phyloP scores from a whole-genome alignment of 2,329 filamentous ascomycete genomes.

The Clonostachys chloroleuca region DNA sequence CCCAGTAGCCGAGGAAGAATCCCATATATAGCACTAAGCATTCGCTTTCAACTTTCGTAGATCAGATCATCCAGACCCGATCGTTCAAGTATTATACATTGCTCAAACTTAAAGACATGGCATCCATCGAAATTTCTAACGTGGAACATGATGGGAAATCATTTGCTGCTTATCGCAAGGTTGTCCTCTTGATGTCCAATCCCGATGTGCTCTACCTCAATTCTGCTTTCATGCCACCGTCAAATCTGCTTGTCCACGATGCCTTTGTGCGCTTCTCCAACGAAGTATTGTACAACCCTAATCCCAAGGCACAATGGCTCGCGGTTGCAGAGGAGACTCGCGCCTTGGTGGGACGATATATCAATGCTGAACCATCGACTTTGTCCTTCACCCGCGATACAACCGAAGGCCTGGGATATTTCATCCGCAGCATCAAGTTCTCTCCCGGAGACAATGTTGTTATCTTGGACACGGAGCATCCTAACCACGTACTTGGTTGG shows the following conservation, averaged over 20 bases:
- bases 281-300: conserved; percentile 12
- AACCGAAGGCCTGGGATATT: conserved; percentile 19
- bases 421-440: conserved; percentile 15
- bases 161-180: no score
- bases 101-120: no score
- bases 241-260: conserved; percentile 20
- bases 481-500: conserved; percentile 21
- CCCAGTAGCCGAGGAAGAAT: no score
- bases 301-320: conserved; percentile 16
- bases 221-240: conserved; percentile 19
- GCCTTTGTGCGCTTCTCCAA: conserved; percentile 15
- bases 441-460: conserved; percentile 21
- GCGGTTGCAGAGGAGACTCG: conserved; percentile 10
- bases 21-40: no score
- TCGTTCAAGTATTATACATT: no score
- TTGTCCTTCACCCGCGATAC: conserved; percentile 20
- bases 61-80: no score
- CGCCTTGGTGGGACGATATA: conserved; percentile 14
- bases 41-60: no score
- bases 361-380: conserved; percentile 15
- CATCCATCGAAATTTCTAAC: no score
- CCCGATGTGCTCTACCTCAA: conserved; percentile 14
- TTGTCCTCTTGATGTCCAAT: no score
- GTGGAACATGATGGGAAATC: no score
- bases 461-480: conserved; percentile 21